phyloP scores from a whole-genome alignment of 192 early-diverging fungal genomes.

The Linnemannia schmuckeri region DNA sequence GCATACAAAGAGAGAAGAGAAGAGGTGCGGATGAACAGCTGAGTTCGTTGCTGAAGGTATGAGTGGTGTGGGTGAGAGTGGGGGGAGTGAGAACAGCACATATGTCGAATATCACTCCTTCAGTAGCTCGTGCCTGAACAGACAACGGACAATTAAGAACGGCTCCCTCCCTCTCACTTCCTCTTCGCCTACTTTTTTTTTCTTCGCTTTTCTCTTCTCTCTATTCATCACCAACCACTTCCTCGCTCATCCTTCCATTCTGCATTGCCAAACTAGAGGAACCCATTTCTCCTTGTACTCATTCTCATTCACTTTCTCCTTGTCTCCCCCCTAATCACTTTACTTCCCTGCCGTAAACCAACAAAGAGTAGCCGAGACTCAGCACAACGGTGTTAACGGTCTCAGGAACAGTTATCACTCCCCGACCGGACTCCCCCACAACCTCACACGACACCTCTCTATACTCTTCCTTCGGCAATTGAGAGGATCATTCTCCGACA shows the following conservation, averaged over 20 bases:
- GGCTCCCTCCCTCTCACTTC: not conserved
- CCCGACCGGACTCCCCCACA: not conserved
- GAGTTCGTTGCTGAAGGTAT: not conserved
- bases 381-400: no score
- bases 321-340: not conserved
- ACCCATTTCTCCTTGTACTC: not conserved
- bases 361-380: no score
- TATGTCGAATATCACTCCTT: not conserved
- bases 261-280: not conserved
- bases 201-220: not conserved
- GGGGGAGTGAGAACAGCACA: not conserved
- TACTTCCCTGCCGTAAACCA: not conserved
- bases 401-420: no score
- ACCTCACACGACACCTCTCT: not conserved
- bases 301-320: not conserved
- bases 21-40: not conserved
- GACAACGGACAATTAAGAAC: not conserved
- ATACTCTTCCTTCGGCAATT: not conserved
- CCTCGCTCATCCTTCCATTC: not conserved
- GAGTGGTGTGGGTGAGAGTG: not conserved
- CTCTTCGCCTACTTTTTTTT: not conserved
- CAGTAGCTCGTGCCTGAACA: not conserved
- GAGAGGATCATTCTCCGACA: constrained; percentile 1
- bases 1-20: not conserved
- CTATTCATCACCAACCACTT: not conserved